Evolutionary conservation across 2,329 filamentous ascomycete genomes (phyloP).

Genomic region (Diaporthe citriasiana): DNA sequence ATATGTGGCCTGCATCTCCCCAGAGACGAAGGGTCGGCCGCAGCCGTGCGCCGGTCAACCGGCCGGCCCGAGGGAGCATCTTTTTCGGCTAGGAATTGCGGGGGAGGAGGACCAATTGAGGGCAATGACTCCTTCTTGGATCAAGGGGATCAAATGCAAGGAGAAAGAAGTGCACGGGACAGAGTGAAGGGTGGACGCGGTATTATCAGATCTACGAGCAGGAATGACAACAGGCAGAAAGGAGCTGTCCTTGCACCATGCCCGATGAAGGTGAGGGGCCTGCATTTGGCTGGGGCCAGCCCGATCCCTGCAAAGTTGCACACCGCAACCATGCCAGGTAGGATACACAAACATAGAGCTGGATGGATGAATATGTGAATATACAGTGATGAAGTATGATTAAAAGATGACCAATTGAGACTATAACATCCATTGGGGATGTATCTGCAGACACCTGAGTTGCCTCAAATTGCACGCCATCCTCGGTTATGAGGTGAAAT

Average conservation of each 20-base stretch:
- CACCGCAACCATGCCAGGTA: background rate
- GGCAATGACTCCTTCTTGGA: too few relatives aligned
- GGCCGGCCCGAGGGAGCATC: background rate
- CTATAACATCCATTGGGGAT: too few relatives aligned
- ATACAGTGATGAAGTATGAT: background rate
- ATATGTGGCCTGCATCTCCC: background rate
- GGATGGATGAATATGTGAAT: background rate
- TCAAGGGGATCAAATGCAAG: background rate
- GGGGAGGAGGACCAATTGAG: background rate
- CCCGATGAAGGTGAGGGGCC: constrained; percentile 17
- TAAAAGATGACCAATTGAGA: background rate
- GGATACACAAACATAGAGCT: background rate
- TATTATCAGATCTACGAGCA: background rate
- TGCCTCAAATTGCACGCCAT: background rate
- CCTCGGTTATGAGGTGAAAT: too few relatives aligned
- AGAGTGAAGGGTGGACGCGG: background rate
- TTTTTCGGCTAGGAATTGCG: background rate
- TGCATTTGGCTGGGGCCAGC: constrained; percentile 14
- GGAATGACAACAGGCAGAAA: background rate
- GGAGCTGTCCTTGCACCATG: background rate
- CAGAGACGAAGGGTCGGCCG: constrained; percentile 6
- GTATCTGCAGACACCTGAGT: background rate
- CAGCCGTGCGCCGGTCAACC: constrained; percentile 18
- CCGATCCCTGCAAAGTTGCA: constrained; percentile 4
- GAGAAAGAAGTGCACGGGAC: background rate